These are phyloP conservation scores for Coelastrella sp. DNA, from an alignment of 139 green algal genomes.

Conservation along the genomic window DNA sequence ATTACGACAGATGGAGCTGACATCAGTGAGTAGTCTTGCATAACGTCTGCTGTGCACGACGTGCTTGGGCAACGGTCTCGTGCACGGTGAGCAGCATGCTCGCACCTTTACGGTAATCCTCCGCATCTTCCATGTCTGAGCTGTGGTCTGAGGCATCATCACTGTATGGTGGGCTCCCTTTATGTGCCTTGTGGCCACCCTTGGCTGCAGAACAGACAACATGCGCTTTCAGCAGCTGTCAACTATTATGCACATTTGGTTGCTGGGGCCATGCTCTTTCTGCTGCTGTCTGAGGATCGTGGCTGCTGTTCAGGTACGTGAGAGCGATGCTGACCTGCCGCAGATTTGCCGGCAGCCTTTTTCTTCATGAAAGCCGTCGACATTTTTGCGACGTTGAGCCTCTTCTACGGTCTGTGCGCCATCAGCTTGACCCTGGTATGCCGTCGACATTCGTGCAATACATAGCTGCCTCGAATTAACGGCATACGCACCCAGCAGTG, in stretches of 20 bases:
- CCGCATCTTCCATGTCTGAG: conserved; percentile 43
- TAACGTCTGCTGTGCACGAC: neutral
- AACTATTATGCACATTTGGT: neutral
- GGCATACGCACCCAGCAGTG: too few relatives aligned
- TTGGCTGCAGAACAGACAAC: neutral
- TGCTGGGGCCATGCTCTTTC: neutral
- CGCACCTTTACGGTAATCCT: conserved; percentile 48
- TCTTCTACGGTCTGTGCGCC: too few relatives aligned
- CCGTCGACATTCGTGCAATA: too few relatives aligned
- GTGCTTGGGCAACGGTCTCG: neutral
- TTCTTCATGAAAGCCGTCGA: neutral
- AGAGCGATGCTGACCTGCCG: neutral
- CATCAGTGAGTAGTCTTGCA: neutral
- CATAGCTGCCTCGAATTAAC: too few relatives aligned
- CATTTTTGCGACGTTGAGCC: neutral
- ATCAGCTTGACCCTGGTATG: too few relatives aligned
- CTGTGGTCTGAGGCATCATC: conserved; percentile 14
- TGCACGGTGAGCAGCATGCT: neutral
- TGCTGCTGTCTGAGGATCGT: neutral
- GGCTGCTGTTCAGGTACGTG: neutral
- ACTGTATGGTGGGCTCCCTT: conserved; percentile 6
- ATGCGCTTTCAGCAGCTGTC: neutral
- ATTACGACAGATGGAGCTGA: neutral
- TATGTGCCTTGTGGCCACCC: neutral
- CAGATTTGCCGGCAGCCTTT: neutral